phyloP scores from a whole-genome alignment of 495 filamentous ascomycete species.

The Neurospora hispaniola region DNA sequence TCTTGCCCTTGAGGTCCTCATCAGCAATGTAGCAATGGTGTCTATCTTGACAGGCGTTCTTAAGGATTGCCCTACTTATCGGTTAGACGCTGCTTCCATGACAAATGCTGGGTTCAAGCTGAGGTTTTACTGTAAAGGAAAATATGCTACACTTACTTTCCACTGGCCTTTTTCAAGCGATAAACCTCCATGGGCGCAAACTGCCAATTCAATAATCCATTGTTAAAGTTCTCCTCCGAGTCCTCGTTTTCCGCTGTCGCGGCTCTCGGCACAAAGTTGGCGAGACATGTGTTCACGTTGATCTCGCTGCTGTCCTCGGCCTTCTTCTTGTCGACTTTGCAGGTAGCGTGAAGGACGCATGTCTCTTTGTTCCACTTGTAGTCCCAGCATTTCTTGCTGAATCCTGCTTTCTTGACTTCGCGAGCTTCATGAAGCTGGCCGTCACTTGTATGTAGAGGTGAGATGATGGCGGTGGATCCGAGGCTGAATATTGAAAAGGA shows the following conservation, averaged over 20 bases:
- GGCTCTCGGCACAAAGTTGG: neutral
- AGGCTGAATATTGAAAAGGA: neutral
- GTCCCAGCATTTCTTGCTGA: neutral
- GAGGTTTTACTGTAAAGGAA: neutral
- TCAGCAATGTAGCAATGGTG: neutral
- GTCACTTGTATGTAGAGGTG: neutral
- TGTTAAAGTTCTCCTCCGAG: neutral
- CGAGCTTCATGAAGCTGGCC: neutral
- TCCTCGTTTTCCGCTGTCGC: neutral
- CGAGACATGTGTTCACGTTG: neutral
- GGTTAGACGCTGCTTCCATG: neutral
- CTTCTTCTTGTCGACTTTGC: neutral
- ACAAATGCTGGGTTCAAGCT: neutral
- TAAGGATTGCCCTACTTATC: neutral
- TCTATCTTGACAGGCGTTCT: neutral
- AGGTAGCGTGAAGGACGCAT: neutral
- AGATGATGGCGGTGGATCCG: neutral
- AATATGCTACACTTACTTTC: neutral
- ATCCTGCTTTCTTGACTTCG: neutral
- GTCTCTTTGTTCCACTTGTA: neutral
- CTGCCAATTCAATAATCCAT: neutral
- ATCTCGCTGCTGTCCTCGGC: neutral
- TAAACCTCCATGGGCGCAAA: neutral
- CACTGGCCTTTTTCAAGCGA: neutral
- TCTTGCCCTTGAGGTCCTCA: too few species aligned